phyloP scores from a whole-genome alignment of 2,329 filamentous ascomycete species.

The Trichoderma oligosporum region DNA sequence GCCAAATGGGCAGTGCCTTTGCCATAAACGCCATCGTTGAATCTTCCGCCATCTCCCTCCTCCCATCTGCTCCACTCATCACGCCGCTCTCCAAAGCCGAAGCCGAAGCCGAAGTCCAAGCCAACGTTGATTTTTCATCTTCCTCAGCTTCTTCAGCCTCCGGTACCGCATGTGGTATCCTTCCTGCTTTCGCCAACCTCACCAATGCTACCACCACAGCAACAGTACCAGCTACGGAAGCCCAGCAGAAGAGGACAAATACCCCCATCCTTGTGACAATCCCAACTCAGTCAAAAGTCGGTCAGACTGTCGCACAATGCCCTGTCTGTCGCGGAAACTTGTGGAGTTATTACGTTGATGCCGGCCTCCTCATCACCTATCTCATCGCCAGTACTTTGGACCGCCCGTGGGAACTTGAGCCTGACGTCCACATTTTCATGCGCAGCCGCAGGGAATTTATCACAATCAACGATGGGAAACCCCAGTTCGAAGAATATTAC shows the following conservation, averaged over 20 bases:
- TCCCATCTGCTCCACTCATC: conserved; percentile 27
- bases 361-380: conserved; percentile 33
- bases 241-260: background rate
- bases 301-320: conserved; percentile 42
- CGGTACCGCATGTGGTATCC: conserved; percentile 4
- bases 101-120: no score
- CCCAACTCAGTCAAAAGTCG: conserved; percentile 40
- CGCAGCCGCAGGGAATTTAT: conserved; percentile 39
- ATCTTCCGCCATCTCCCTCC: conserved; percentile 32
- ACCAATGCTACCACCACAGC: conserved; percentile 22
- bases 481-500: conserved; percentile 38
- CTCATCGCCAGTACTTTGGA: conserved; percentile 46
- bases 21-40: conserved; percentile 44
- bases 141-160: background rate
- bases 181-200: conserved; percentile 24
- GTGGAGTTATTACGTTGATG: conserved; percentile 41
- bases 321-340: conserved; percentile 40
- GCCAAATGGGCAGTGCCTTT: conserved; percentile 40
- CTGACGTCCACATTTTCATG: conserved; percentile 45
- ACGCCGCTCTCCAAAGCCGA: conserved; percentile 14
- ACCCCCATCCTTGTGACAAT: conserved; percentile 27
- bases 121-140: background rate
- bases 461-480: conserved; percentile 34
- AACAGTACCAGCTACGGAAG: background rate
- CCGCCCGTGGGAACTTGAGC: conserved; percentile 35